Base-by-base conservation (phyloP, 306 rosid genomes). In the Malus asiatica region DNA sequence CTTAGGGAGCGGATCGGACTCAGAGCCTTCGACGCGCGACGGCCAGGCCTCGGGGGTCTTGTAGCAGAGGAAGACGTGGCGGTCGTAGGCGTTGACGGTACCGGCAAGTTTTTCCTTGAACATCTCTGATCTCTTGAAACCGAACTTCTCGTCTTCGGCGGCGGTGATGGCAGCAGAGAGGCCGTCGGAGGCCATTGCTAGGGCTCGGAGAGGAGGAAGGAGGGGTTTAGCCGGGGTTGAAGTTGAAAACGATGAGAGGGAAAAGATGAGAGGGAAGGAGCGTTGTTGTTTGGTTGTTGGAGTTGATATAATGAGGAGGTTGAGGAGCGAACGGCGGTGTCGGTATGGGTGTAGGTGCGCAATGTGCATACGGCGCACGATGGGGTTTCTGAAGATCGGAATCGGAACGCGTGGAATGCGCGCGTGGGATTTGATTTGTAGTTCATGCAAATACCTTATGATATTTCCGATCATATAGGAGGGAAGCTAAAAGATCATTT, bases 21-120 rank as follows among this genome's bases (percentile, higher is more conserved):
- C 88, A 40, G 96, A 85, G 69, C 82, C 87, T 77, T 92, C 98
- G 10, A 95, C 84, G 40, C 88, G 90, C 1, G 95, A 71, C 0
- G 93, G 88, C 98, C 98, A 95, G 45, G 55, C 66, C 74, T 40
- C 84, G 67, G 85, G 91, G 71, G 80, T 86, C 93, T 87, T 88
- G 85, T 92, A 90, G 77, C 98, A 92, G 53, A 90, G 90, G 79
- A 95, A 95, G 0, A 95, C 89, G 72, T 95, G 98, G 75, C 97
- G 97, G 38, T 86, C 93, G 88, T 95, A 92, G 13, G 90, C 72
- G 19, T 77, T 85, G 12, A 92, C 88, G 48, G 96, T 90, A 19
- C 96, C 96, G 11, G 90, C 86, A 30, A 90, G 95, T 18, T 62
- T 90, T 46, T 68, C 85, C 76, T 61, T 72, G 86, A 86, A 87